phyloP scores from a whole-genome alignment of 2,329 filamentous ascomycete species.

The Didymella segeticola region DNA sequence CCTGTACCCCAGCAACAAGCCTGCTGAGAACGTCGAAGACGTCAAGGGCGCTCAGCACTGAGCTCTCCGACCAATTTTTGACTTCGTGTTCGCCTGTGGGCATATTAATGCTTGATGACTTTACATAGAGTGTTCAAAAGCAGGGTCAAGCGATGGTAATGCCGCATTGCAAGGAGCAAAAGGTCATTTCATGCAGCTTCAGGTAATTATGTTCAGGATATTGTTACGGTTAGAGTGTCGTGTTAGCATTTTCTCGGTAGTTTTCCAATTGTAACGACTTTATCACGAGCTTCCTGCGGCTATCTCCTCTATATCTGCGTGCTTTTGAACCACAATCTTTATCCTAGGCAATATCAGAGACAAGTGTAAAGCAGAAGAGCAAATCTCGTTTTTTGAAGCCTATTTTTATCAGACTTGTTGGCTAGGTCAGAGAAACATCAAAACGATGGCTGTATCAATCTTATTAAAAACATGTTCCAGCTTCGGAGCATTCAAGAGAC shows the following conservation, averaged over 20 bases:
- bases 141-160: background rate
- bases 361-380: too few species aligned
- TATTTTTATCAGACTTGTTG: too few species aligned
- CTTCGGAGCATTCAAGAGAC: too few species aligned
- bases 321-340: too few species aligned
- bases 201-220: background rate
- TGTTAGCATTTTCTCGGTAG: background rate
- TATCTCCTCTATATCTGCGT: too few species aligned
- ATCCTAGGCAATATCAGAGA: too few species aligned
- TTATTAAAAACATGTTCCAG: too few species aligned
- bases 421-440: too few species aligned
- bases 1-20: slow-evolving; percentile 58
- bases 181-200: slow-evolving; percentile 1
- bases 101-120: background rate
- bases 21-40: slow-evolving; percentile 7
- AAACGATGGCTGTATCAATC: too few species aligned
- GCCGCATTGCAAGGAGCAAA: slow-evolving; percentile 10
- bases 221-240: background rate
- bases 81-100: background rate
- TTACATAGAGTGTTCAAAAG: background rate
- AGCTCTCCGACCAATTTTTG: background rate
- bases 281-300: background rate
- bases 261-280: background rate
- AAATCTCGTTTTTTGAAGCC: too few species aligned
- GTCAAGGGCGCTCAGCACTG: slow-evolving; percentile 6